Conservation (phyloP, 2,329 filamentous ascomycete species). For the Penicillium brevicompactum region DNA sequence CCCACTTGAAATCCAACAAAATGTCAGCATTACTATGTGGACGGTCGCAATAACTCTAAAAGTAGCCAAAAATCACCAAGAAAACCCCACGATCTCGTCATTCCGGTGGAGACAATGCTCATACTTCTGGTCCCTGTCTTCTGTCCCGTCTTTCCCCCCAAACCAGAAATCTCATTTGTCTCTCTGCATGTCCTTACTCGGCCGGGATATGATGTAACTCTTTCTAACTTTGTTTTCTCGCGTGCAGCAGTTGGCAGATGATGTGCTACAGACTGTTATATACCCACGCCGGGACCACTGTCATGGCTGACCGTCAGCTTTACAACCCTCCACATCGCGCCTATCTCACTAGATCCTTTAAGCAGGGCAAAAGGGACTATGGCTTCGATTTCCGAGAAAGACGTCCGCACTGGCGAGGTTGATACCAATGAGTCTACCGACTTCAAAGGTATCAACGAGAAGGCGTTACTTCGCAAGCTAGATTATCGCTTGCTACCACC, state of each 20-base stretch:
- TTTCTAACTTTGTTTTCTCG: neutral
- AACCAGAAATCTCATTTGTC: neutral
- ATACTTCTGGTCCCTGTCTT: neutral
- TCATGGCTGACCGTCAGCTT: neutral
- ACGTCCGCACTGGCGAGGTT: neutral
- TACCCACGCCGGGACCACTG: neutral
- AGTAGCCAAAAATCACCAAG: neutral
- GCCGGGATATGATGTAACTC: neutral
- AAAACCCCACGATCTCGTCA: neutral
- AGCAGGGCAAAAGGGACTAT: neutral
- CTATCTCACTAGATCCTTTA: neutral
- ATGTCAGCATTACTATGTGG: no score
- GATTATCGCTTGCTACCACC: constrained; percentile 48
- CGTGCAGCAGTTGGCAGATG: neutral
- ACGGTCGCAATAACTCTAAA: neutral
- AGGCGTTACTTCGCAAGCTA: constrained; percentile 45
- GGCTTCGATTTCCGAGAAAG: neutral
- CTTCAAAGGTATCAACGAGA: constrained; percentile 37
- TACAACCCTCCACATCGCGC: neutral
- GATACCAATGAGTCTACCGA: constrained; percentile 1
- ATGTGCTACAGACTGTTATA: neutral
- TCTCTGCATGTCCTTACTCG: neutral
- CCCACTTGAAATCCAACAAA: no score
- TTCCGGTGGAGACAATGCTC: neutral
- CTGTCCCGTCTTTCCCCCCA: neutral